Base-by-base conservation (phyloP, 1,139 yeast genomes). In the Debaryomyces psychrophilus region DNA sequence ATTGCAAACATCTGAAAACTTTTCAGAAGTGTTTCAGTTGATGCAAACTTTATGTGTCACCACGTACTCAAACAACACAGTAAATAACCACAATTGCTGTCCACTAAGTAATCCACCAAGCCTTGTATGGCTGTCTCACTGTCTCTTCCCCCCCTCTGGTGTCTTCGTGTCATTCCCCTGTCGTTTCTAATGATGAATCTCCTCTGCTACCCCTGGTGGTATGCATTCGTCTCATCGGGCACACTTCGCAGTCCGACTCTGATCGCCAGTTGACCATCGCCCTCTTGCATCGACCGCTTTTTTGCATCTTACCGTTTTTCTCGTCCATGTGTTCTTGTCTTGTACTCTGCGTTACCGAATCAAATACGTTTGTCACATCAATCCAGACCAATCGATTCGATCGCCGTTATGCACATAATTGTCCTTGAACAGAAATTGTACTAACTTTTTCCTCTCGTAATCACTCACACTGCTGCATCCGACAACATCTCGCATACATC, bases 371-470 rank as follows among this genome's bases (percentile, higher is more conserved):
- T 5, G 18, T 20, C 22, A 11, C n/a, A 15, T 6, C 17, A 15
- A 11, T 8, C 22, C 36, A 33, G 36, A 33, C 18, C 36, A 17
- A 33, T 33, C 2, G 9, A 6, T 11, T 33, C 25, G 25, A 33
- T 18, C 12, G 26, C 36, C 36, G 36, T 33, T 33, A 33, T 33
- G 36, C 36, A 33, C 22, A 12, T 33, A 33, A 33, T 33, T 15
- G 23, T 8, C 25, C 9, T 18, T 22, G 9, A 33, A 33, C 8
- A n/a, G 28, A 8, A 4, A 4, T n/a, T 26, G 28, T 26, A 26
- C 22, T 4, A 7, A 3, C 12, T 26, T 3, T 26, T 8, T n/a
- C 8, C 28, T 8, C n/a, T 26, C 28, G 36, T 33, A 33, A 29
- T 29, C 11, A 7, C 6, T 8, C 20, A 15, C 12, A 29, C 17